Evolutionary conservation across 768 basidiomycete genomes (phyloP).

Genomic region (Lanmaoa rubissima): DNA sequence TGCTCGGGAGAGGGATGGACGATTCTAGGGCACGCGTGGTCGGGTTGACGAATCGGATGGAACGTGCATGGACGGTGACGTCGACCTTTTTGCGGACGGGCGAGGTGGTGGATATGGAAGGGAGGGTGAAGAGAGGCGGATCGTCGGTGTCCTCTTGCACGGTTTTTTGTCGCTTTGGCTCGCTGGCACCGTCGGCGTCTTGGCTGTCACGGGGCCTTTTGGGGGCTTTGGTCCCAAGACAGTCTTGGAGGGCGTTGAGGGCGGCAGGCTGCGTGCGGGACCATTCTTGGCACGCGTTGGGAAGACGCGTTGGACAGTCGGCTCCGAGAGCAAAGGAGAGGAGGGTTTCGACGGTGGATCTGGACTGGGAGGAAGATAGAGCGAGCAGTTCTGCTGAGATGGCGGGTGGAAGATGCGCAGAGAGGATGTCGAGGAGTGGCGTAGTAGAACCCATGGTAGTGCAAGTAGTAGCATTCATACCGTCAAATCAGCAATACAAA

Average conservation of each 20-base stretch:
- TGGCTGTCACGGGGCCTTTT: conserved; percentile 28
- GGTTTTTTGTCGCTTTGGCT: conserved; percentile 22
- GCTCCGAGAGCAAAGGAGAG: conserved; percentile 32
- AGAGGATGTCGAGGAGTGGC: conserved; percentile 26
- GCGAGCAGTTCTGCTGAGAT: conserved; percentile 5
- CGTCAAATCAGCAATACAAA: conserved; percentile 9
- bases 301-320: conserved; percentile 20
- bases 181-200: conserved; percentile 5
- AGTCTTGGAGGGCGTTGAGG: conserved; percentile 20
- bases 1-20: conserved; percentile 45
- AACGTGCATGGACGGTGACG: conserved; percentile 50
- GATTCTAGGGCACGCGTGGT: conserved; percentile 48
- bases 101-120: conserved; percentile 65
- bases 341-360: conserved; percentile 22
- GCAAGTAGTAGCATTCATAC: too few species aligned
- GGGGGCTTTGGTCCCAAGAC: conserved; percentile 2
- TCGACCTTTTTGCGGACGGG: conserved; percentile 78
- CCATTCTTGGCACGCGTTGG: conserved; percentile 24
- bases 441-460: conserved; percentile 15
- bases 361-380: conserved; percentile 2
- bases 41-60: conserved; percentile 54
- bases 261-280: conserved; percentile 20
- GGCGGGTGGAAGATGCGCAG: conserved; percentile 18
- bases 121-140: conserved; percentile 54
- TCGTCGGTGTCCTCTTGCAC: conserved; percentile 32